Evolutionary conservation across 1,284 basidiomycete genomes (phyloP).

Genomic region (Dichomitus squalens): DNA sequence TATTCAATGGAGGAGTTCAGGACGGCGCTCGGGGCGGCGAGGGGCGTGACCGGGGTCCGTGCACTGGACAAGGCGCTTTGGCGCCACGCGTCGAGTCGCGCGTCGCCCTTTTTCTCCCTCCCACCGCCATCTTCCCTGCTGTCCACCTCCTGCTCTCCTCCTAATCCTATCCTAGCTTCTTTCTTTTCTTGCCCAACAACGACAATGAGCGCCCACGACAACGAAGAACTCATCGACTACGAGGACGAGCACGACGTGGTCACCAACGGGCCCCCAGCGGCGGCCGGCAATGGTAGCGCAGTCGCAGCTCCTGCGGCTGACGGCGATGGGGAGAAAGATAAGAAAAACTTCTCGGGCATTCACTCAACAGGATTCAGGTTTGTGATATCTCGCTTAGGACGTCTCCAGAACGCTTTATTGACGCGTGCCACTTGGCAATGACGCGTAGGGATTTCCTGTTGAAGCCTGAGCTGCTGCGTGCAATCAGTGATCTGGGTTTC

Average conservation of each 20-base stretch:
- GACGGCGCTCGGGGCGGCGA: background rate
- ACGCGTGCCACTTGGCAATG: conserved; percentile 18
- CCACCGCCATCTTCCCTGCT: conserved; percentile 36
- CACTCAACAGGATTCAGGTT: conserved; percentile 96
- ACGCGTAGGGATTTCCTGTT: conserved; percentile 86
- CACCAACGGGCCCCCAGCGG: conserved; percentile 58
- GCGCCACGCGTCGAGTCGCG: conserved; percentile 30
- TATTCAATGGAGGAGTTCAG: no score
- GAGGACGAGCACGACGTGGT: conserved; percentile 91
- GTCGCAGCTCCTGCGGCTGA: conserved; percentile 51
- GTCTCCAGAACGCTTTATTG: background rate
- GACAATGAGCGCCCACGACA: conserved; percentile 74
- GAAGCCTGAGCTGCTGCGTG: conserved; percentile 95
- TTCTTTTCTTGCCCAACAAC: conserved; percentile 21
- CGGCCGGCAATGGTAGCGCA: conserved; percentile 51
- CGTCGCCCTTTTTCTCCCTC: conserved; percentile 35
- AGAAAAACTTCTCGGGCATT: conserved; percentile 97
- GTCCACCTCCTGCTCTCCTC: conserved; percentile 19
- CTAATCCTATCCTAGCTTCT: conserved; percentile 24
- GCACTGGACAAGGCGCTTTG: conserved; percentile 24
- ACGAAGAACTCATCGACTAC: conserved; percentile 90
- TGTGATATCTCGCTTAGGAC: conserved; percentile 24
- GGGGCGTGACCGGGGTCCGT: conserved; percentile 25
- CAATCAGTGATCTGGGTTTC: conserved; percentile 98
- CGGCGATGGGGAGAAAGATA: conserved; percentile 81